Evolutionary conservation across 2,329 filamentous ascomycete genomes (phyloP), one percentile per base, ranked within the genome.

Genomic region (Neocatenulostroma microsporum): DNA sequence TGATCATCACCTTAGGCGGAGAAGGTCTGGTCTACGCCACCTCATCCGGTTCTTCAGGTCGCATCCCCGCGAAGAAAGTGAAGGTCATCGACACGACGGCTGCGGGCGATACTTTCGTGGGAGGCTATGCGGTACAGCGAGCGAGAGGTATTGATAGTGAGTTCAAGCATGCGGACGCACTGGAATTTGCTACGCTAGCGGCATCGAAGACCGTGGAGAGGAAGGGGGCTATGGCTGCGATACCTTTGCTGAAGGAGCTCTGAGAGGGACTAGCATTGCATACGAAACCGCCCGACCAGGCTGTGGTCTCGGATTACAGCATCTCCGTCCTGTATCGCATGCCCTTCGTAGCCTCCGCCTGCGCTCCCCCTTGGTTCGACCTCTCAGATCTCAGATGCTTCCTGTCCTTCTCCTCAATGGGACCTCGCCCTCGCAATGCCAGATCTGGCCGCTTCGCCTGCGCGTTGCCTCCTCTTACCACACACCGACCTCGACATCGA

Each of bases 71-170:
- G 0, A 70, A 75, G 44, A 81, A 82, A 60, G 81, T 85, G 13
- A 64, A 73, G 39, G 89, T 96, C 2, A 77, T 95, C 4, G 89
- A 96, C 60, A 96, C 89, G 1, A 96, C 89, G 6, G 89, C 83
- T 2, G 91, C 91, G 4, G 89, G 89, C 0, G 89, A 96, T 60
- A 95, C 89, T 0, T 95, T 95, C 63, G 84, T 93, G 4, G 89
- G 91, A 2, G 82, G 78, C 15, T 94, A 94, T 58, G 83, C 85
- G 3, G 75, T 91, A 18, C 75, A 78, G 39, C 73, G 82, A 20
- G 84, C 84, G 25, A 69, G 66, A 41, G 58, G 62, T 41, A 61
- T 60, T 18, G 57, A 65, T 10, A 56, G 66, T 13, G 56, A 55
- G 5, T 67, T 69, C 31, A 62, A 67, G 20, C 62, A 82, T 29